These are phyloP conservation scores for Cryptococcus sp. DNA, from an alignment of 1,284 basidiomycete species.

Conservation along the genomic window DNA sequence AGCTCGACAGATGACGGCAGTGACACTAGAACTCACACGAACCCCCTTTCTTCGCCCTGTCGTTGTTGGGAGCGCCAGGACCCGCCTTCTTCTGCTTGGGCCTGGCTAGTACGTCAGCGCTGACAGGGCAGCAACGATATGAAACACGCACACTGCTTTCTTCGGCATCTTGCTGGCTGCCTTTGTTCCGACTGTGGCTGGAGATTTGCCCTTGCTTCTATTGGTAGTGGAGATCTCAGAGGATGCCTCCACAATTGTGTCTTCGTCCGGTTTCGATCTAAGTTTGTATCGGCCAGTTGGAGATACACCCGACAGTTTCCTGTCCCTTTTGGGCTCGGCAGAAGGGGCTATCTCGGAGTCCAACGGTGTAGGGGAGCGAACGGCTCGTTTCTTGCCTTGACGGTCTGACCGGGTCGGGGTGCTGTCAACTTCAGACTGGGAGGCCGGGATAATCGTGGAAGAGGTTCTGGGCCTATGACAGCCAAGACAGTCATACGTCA, in stretches of 20 bases:
- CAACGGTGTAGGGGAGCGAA: slow-evolving; percentile 21
- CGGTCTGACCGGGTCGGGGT: slow-evolving; percentile 25
- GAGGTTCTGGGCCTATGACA: slow-evolving; percentile 4
- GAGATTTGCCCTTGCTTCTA: slow-evolving; percentile 10
- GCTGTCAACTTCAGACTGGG: slow-evolving; percentile 8
- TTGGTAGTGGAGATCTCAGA: too few relatives aligned
- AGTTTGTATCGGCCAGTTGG: slow-evolving; percentile 22
- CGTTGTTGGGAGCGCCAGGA: slow-evolving; percentile 13
- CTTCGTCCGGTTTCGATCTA: slow-evolving; percentile 24
- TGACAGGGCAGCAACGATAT: neutral
- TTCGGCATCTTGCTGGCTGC: slow-evolving; percentile 43
- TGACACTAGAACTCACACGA: slow-evolving; percentile 21
- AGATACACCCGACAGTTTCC: slow-evolving; percentile 13
- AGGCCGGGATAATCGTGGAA: slow-evolving; percentile 2
- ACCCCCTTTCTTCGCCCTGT: slow-evolving; percentile 45
- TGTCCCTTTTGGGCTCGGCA: neutral
- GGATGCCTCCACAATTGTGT: neutral
- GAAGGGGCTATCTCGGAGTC: neutral
- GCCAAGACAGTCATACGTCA: neutral
- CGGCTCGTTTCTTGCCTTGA: slow-evolving; percentile 48
- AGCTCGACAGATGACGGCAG: neutral
- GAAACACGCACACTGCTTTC: slow-evolving; percentile 33
- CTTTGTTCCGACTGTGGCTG: slow-evolving; percentile 38
- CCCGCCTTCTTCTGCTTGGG: slow-evolving; percentile 36
- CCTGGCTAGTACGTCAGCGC: slow-evolving; percentile 15